Evolutionary conservation across 2,329 filamentous ascomycete species (phyloP).

Genomic region (Cladophialophora chaetospira): DNA sequence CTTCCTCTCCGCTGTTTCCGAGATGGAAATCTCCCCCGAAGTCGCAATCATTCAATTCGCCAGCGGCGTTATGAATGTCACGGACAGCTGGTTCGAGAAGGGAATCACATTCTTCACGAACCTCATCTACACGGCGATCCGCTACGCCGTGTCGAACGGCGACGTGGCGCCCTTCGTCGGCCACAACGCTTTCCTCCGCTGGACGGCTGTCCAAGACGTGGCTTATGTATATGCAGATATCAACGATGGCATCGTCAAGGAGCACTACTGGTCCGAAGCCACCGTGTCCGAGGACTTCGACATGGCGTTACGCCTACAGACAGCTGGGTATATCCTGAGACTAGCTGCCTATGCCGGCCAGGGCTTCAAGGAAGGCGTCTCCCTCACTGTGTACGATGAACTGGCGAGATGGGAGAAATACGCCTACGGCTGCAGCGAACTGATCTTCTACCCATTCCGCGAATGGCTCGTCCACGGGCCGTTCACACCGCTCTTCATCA

Average conservation of each 20-base stretch:
- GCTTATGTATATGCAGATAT: conserved; percentile 49
- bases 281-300: conserved; percentile 80
- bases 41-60: conserved; percentile 72
- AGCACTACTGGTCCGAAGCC: conserved; percentile 73
- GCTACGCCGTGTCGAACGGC: conserved; percentile 69
- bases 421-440: conserved; percentile 79
- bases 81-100: conserved; percentile 72
- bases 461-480: conserved; percentile 74
- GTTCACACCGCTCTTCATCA: conserved; percentile 76
- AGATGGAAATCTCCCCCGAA: conserved; percentile 70
- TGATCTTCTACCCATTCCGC: conserved; percentile 75
- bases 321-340: conserved; percentile 67
- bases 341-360: conserved; percentile 69
- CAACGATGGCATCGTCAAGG: conserved; percentile 55
- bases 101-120: conserved; percentile 79
- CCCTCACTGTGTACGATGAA: conserved; percentile 81
- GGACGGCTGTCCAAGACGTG: conserved; percentile 64
- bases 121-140: conserved; percentile 73
- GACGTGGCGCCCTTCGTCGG: conserved; percentile 76
- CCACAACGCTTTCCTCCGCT: conserved; percentile 74
- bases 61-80: conserved; percentile 76
- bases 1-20: conserved; percentile 67
- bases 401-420: conserved; percentile 85
- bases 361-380: conserved; percentile 78
- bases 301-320: conserved; percentile 71